Evolutionary conservation across 75 land plant species (phyloP).

Genomic region (Ceratopteris richardii): DNA sequence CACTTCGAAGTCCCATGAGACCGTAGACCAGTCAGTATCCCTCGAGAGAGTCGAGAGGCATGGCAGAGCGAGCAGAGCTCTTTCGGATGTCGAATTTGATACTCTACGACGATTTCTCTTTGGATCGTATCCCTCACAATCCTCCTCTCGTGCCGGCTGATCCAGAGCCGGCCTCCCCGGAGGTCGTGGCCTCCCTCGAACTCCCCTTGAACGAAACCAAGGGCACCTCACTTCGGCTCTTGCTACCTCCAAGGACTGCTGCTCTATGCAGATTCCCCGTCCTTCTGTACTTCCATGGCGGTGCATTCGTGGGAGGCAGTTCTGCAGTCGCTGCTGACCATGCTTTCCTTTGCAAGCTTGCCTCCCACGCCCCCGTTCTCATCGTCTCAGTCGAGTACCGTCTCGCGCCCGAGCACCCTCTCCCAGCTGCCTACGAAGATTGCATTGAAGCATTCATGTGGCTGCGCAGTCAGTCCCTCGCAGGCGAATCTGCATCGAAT

Average conservation of each 20-base stretch:
- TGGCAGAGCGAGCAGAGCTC: background rate
- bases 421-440: constrained; percentile 27
- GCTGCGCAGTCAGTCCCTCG: constrained; percentile 1
- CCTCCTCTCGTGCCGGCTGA: background rate
- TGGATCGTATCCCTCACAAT: too few species aligned
- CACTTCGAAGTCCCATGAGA: too few species aligned
- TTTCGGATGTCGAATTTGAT: too few species aligned
- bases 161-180: constrained; percentile 16
- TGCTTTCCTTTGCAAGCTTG: constrained; percentile 10
- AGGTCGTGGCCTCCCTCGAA: constrained; percentile 47
- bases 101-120: too few species aligned
- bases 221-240: constrained; percentile 33
- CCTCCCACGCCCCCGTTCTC: constrained; percentile 5
- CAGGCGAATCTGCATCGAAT: constrained; percentile 4
- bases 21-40: too few species aligned
- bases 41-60: too few species aligned
- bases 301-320: constrained; percentile 17
- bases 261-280: constrained; percentile 17
- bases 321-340: constrained; percentile 1
- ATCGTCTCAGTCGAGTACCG: constrained; percentile 35
- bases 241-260: constrained; percentile 14
- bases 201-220: constrained; percentile 30
- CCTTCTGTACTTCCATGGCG: constrained; percentile 36
- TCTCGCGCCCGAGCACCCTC: constrained; percentile 28
- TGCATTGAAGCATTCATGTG: constrained; percentile 19